phyloP scores from a whole-genome alignment of 169 alveolate species.

The Theileria annulata region DNA sequence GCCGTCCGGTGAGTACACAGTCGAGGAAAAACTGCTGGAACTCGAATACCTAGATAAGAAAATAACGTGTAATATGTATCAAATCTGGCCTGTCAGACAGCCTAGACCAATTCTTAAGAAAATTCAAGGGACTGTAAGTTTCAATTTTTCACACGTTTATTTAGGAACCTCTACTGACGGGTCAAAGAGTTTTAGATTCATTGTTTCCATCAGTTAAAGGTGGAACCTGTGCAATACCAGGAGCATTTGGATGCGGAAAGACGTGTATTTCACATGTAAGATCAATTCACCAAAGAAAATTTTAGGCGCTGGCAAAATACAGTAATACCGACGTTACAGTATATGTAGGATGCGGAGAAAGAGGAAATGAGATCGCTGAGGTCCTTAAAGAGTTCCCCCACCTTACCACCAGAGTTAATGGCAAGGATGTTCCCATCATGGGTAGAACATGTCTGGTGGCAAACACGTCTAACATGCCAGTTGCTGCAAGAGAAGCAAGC shows the following conservation, averaged over 20 bases:
- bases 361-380: conserved; percentile 99
- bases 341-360: conserved; percentile 99
- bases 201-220: conserved; percentile 97
- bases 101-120: conserved; percentile 97
- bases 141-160: not conserved
- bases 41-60: conserved; percentile 89
- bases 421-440: conserved; percentile 94
- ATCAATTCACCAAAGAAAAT: conserved; percentile 9
- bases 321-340: conserved; percentile 94
- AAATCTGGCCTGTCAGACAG: conserved; percentile 98
- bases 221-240: conserved; percentile 99
- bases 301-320: conserved; percentile 94
- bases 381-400: conserved; percentile 99
- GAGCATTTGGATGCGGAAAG: conserved; percentile 99
- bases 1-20: conserved; percentile 91
- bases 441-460: conserved; percentile 99
- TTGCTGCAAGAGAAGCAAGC: conserved; percentile 99
- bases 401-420: conserved; percentile 88
- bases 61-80: conserved; percentile 89
- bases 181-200: conserved; percentile 97
- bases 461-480: conserved; percentile 99
- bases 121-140: conserved; percentile 83
- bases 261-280: conserved; percentile 92
- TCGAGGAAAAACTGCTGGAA: conserved; percentile 83
- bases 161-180: conserved; percentile 93